Base-by-base conservation (phyloP, 1,284 basidiomycete genomes). In the Rhodotorula sp. region DNA sequence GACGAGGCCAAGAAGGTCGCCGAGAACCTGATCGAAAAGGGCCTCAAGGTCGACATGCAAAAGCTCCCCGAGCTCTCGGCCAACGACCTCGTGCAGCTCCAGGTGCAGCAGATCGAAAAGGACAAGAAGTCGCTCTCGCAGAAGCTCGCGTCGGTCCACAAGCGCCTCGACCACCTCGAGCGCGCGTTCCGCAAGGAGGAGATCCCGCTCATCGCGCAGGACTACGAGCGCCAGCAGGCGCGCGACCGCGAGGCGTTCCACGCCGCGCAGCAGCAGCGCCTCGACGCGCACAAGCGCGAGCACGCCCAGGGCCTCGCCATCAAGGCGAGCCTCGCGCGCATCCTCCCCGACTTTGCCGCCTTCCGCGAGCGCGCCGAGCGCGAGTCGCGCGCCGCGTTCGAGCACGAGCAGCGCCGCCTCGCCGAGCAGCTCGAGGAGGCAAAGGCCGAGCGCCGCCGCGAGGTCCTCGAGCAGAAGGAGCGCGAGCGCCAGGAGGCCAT, bases 141-240 rank as follows among this genome's bases (percentile, higher is more conserved):
- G 79, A 88, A 90, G 42, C 86, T 97, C 71, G 90, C 93, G 50
- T 88, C 95, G 75, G 87, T 91, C 66, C 83, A 89, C 68, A 97
- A 98, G 84, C 91, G 93, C 46, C 89, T 98, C 79, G 96, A 99
- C 80, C 95, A 99, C 82, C 82, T 92, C 80, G 96, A 99, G 84
- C 92, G 97, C 74, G 95, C 96, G 0, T 93, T 91, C 84, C 90
- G 96, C 76, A 93, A 93, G 83, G 94, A 95, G 74, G 97, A 98
- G 82, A 88, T 90, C 17, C 91, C 93, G 0, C 85, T 98, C 23
- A 87, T 98, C 55, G 86, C 86, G 2, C 85, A 91, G 76, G 96
- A 98, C 82, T 99, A 98, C 81, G 90, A 91, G 72, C 82, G 85
- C 2, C 96, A 99, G 81, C 92, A 95, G 81, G 85, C 85, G 56